phyloP scores from a whole-genome alignment of 163 green algal species.

The Coccomyxa subellipsoidea region DNA sequence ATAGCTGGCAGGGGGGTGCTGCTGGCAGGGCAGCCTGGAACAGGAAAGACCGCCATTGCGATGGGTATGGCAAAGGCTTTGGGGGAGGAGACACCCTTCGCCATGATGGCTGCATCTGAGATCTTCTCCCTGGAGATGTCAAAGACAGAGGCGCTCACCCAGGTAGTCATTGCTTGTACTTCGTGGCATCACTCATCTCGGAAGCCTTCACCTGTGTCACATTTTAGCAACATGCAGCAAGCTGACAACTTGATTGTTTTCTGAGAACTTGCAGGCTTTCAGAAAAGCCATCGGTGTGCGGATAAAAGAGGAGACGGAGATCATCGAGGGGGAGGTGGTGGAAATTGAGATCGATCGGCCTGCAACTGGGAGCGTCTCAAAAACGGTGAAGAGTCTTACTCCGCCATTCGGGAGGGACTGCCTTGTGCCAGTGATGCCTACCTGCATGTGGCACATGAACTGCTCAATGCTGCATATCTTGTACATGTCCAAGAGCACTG shows the following conservation, averaged over 20 bases:
- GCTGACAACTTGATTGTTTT: too few species aligned
- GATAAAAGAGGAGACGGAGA: constrained; percentile 98
- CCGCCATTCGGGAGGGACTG: too few species aligned
- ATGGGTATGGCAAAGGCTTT: constrained; percentile 98
- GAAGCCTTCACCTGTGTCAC: too few species aligned
- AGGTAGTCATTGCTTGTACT: constrained; percentile 44
- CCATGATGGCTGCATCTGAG: constrained; percentile 95
- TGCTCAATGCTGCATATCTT: too few species aligned
- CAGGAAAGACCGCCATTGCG: constrained; percentile 98
- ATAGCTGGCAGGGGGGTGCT: constrained; percentile 95
- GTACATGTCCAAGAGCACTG: too few species aligned
- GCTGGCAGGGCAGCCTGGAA: constrained; percentile 93
- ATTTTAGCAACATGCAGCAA: too few species aligned
- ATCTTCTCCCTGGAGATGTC: constrained; percentile 99
- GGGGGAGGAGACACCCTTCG: constrained; percentile 97
- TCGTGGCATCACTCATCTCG: background rate
- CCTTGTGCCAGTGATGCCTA: too few species aligned
- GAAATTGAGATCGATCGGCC: constrained; percentile 98
- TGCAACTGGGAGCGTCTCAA: constrained; percentile 72
- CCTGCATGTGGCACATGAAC: too few species aligned
- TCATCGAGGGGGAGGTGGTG: constrained; percentile 99
- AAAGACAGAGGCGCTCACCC: constrained; percentile 97
- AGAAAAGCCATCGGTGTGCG: constrained; percentile 97
- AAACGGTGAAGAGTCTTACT: constrained; percentile 89
- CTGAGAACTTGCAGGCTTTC: constrained; percentile 94